Conservation (phyloP, 305 asterid species). For the Andrographis paniculata region DNA sequence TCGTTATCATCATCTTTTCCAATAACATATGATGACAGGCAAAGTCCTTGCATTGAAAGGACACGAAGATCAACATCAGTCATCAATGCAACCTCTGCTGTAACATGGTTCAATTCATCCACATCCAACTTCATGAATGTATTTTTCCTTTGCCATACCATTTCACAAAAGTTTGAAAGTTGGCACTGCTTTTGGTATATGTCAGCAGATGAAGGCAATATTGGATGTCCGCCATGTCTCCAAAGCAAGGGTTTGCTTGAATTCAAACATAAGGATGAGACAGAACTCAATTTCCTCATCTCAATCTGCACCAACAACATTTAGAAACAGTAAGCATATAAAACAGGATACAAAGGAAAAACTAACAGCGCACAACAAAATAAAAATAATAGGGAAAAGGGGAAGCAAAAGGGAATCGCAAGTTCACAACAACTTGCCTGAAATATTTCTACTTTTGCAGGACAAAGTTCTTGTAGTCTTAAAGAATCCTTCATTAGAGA, state of each 20-base stretch:
- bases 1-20: conserved; percentile 35
- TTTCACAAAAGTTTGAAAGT: conserved; percentile 46
- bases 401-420: conserved; percentile 7
- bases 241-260: conserved; percentile 73
- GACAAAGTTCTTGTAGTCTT: conserved; percentile 41
- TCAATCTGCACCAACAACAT: conserved; percentile 37
- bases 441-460: conserved; percentile 47
- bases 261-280: conserved; percentile 33
- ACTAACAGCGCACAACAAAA: conserved; percentile 9
- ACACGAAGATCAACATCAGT: conserved; percentile 55
- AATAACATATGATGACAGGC: conserved; percentile 62
- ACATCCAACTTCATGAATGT: conserved; percentile 41
- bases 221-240: conserved; percentile 90
- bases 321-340: conserved; percentile 1
- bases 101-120: conserved; percentile 25
- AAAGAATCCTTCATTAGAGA: conserved; percentile 46
- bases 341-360: conserved; percentile 7
- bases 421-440: conserved; percentile 40
- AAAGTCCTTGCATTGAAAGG: conserved; percentile 70
- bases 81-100: conserved; percentile 46
- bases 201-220: conserved; percentile 62
- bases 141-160: conserved; percentile 53
- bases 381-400: conserved; percentile 13
- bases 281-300: conserved; percentile 31
- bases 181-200: conserved; percentile 52